Base-by-base conservation (phyloP, 2,329 filamentous ascomycete genomes). In the Colletotrichum agaves region DNA sequence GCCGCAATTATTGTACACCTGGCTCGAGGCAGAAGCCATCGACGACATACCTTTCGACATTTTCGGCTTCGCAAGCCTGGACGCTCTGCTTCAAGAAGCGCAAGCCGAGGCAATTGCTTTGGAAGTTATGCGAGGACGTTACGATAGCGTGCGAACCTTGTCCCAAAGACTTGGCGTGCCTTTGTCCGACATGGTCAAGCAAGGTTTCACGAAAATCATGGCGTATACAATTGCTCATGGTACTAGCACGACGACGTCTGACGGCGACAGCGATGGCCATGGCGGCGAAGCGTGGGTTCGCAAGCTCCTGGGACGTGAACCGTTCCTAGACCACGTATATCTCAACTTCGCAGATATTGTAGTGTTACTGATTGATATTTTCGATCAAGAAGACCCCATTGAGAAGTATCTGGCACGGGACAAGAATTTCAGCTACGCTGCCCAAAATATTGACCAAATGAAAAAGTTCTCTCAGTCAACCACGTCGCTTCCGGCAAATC, bases 1-100 rank as follows among this genome's bases (percentile, higher is more conserved):
- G 6, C 90, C 94, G 2, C 96, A 99, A 74, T 84, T 99, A 6
- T 82, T 98, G 3, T 97, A 93, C 75, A 97, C 94, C 0, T 99
- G 94, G 95, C 87, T 97, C 3, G 89, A 93, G 69, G 80, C 81
- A 1, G 87, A 91, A 66, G 79, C 81, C 1, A 81, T 97, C 7
- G 82, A 86, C n/a, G 84, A 88, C 3, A 92, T 99, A 55, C 95
- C 96, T 0, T 97, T 88, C 74, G 82, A 85, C n/a, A 92, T 96
- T 2, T 99, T 99, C 77, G 91, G 90, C 1, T 99, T 97, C 74
- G 66, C 79, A 1, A 88, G 80, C 15, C 84, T 98, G 2, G 77
- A 83, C 17, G 89, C 93, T 4, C 85, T 99, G 59, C 78, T 98
- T 3, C 75, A 78, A 5, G 88, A 92, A 67, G 88, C 92, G 5